A percentile compares a stretch with the other conserved stretches of the same genome.
phyloP scores from a whole-genome alignment of 192 early-diverging fungal genomes.

The Coemansia sp. region DNA sequence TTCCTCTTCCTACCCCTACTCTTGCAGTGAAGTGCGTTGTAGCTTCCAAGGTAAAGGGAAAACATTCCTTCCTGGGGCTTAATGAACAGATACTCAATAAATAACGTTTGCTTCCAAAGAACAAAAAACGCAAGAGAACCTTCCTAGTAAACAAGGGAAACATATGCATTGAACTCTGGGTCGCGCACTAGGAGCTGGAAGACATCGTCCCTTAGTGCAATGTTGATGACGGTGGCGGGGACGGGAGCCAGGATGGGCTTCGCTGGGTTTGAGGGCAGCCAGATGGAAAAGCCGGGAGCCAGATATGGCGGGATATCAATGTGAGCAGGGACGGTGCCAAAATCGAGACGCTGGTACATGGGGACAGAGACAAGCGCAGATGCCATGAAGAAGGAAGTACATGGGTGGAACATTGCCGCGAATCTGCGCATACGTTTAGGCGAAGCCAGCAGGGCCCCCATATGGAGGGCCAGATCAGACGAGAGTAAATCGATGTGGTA shows the following conservation, averaged over 20 bases:
- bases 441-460: constrained; percentile 19
- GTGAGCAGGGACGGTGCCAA: constrained; percentile 30
- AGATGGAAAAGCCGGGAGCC: constrained; percentile 42
- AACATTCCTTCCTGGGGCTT: too few relatives aligned
- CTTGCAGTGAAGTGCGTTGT: too few relatives aligned
- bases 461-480: constrained; percentile 7
- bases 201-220: constrained; percentile 27
- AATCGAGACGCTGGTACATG: constrained; percentile 30
- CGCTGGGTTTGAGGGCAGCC: constrained; percentile 20
- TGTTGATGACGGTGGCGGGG: constrained; percentile 10
- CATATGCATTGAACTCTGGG: constrained; percentile 26
- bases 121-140: too few relatives aligned
- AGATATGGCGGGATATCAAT: constrained; percentile 41
- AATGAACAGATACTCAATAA: constrained; percentile 1
- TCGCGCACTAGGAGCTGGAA: constrained; percentile 17
- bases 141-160: constrained; percentile 19
- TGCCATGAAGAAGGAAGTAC: constrained; percentile 34
- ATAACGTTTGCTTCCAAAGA: too few relatives aligned
- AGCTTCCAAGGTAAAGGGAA: constrained; percentile 1
- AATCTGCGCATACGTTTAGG: constrained; percentile 11
- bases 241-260: neutral
- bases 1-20: neutral
- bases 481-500: constrained; percentile 13
- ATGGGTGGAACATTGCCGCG: constrained; percentile 25
- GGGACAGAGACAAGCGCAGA: constrained; percentile 23